Conservation (phyloP, 23 red algal genomes). For the Agarophyton chilense region DNA sequence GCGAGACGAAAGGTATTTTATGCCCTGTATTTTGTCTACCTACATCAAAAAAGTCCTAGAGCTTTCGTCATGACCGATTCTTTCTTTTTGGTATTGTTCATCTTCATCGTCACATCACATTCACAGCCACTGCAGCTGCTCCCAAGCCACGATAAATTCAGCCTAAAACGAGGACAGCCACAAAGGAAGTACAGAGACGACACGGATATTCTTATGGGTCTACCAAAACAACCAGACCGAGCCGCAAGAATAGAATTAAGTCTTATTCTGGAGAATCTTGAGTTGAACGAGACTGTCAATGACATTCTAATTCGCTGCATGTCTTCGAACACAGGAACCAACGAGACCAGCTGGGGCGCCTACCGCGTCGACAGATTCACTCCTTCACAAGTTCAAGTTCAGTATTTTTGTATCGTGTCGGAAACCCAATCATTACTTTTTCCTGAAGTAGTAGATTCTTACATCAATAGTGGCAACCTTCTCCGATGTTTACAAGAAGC, state of each 20-base stretch:
- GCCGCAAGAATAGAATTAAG: constrained; percentile 45
- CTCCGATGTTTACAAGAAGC: constrained; percentile 5
- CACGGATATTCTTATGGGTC: background rate
- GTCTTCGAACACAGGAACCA: constrained; percentile 8
- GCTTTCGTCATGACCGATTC: background rate
- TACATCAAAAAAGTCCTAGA: background rate
- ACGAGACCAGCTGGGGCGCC: constrained; percentile 1
- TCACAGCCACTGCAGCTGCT: background rate
- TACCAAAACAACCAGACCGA: constrained; percentile 43
- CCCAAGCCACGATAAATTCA: background rate
- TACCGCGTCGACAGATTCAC: constrained; percentile 32
- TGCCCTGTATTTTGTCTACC: no score
- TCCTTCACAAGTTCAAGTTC: constrained; percentile 27
- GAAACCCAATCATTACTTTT: constrained; percentile 27
- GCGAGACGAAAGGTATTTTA: no score
- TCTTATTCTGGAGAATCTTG: constrained; percentile 32
- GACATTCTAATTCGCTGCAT: constrained; percentile 32
- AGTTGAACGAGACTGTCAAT: constrained; percentile 13
- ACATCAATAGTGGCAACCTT: constrained; percentile 30
- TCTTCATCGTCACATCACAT: background rate
- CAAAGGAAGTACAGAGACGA: background rate
- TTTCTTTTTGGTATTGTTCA: background rate
- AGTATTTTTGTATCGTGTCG: constrained; percentile 37
- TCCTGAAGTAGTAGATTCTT: constrained; percentile 18
- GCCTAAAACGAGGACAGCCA: background rate